Percentiles rank a stretch among this genome's conserved stretches.
These are phyloP conservation scores for Astragalus glycyphyllos DNA, from an alignment of 306 rosid species.

Conservation along the genomic window DNA sequence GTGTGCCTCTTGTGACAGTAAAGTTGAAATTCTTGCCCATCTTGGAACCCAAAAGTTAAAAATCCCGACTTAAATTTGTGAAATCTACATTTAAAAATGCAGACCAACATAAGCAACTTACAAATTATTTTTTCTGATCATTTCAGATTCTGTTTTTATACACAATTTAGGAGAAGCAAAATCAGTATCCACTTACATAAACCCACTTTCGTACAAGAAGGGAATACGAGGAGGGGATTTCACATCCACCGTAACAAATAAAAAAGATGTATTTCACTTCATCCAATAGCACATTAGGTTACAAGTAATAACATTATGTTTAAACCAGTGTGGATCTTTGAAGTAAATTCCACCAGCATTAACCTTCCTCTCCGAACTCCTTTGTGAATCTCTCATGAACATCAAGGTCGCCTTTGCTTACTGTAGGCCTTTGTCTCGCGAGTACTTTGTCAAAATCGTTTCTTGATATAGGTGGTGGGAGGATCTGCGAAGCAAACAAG, in stretches of 20 bases:
- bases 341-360: constrained; percentile 51
- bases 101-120: constrained; percentile 23
- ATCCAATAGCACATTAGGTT: constrained; percentile 52
- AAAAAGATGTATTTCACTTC: constrained; percentile 48
- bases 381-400: constrained; percentile 95
- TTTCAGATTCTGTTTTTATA: constrained; percentile 50
- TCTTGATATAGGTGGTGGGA: constrained; percentile 89
- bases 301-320: constrained; percentile 52
- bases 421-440: constrained; percentile 96
- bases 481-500: constrained; percentile 67
- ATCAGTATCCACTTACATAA: constrained; percentile 44
- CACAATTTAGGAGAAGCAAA: constrained; percentile 57
- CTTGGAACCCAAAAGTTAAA: background rate
- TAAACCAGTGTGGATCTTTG: constrained; percentile 47
- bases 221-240: constrained; percentile 45
- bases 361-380: constrained; percentile 99
- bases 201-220: constrained; percentile 48
- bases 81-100: constrained; percentile 9
- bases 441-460: constrained; percentile 96
- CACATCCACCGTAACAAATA: constrained; percentile 51
- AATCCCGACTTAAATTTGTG: background rate
- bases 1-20: background rate
- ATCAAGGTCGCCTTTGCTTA: constrained; percentile 86
- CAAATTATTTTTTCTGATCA: constrained; percentile 44
- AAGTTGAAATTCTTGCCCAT: background rate